Conservation (phyloP, 1,284 basidiomycete genomes). For the Tausonia pullulans region DNA sequence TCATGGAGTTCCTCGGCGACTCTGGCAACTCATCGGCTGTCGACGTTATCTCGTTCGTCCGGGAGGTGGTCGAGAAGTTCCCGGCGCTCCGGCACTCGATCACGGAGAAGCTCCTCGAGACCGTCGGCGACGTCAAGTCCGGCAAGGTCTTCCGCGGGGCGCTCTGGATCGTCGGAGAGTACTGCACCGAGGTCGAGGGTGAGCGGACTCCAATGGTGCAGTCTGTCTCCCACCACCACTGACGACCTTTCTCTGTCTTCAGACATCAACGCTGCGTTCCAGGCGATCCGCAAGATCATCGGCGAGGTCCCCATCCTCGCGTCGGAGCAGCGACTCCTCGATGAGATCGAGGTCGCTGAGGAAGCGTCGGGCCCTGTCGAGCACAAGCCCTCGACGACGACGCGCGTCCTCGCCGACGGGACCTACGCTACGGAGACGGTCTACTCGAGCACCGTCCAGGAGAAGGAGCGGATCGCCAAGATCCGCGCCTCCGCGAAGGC, state of each 20-base stretch:
- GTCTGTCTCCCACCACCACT: not conserved
- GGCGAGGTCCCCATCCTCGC: conserved; percentile 96
- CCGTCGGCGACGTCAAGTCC: conserved; percentile 82
- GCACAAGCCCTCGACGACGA: conserved; percentile 40
- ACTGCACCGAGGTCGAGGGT: conserved; percentile 49
- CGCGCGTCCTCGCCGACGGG: conserved; percentile 78
- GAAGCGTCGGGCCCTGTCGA: conserved; percentile 24
- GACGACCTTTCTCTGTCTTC: conserved; percentile 12
- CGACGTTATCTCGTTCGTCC: conserved; percentile 91
- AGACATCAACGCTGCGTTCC: conserved; percentile 64
- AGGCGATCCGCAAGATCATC: conserved; percentile 73
- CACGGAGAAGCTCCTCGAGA: conserved; percentile 72
- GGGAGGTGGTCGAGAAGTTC: conserved; percentile 98
- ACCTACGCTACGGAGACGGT: conserved; percentile 97
- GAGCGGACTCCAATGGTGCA: conserved; percentile 1
- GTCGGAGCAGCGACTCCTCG: conserved; percentile 67
- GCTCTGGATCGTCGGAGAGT: conserved; percentile 97
- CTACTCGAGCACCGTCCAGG: conserved; percentile 52
- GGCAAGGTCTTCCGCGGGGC: conserved; percentile 96
- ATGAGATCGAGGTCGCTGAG: conserved; percentile 52
- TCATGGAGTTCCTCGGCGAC: conserved; percentile 98
- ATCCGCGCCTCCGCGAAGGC: conserved; percentile 84
- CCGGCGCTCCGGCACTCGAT: conserved; percentile 74
- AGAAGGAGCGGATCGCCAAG: conserved; percentile 49
- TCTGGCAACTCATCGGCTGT: conserved; percentile 89